phyloP scores from a whole-genome alignment of 129 eudicot species.

The Flaveria linearis region DNA sequence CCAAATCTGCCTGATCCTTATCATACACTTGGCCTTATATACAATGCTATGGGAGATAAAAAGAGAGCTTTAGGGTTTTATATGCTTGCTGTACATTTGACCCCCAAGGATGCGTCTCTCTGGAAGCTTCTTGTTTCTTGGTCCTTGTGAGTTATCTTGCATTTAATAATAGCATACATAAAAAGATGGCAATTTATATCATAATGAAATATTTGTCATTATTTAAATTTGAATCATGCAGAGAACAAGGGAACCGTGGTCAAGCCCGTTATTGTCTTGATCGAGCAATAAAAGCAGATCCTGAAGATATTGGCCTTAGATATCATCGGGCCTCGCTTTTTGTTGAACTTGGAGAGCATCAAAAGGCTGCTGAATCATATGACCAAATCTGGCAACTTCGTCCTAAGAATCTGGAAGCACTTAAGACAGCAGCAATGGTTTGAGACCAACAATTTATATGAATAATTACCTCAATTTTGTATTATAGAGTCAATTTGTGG shows the following conservation, averaged over 20 bases:
- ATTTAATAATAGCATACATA: constrained; percentile 6
- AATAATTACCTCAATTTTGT: background rate
- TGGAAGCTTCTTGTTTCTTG: constrained; percentile 72
- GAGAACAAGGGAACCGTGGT: constrained; percentile 70
- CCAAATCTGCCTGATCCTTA: constrained; percentile 87
- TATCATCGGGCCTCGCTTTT: constrained; percentile 67
- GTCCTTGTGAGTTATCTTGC: constrained; percentile 67
- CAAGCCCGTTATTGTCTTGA: constrained; percentile 75
- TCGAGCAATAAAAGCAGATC: constrained; percentile 84
- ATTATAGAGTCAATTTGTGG: constrained; percentile 6
- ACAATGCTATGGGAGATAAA: constrained; percentile 58
- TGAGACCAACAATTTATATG: background rate
- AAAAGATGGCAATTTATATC: background rate
- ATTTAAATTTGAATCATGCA: constrained; percentile 37
- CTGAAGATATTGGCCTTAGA: constrained; percentile 65
- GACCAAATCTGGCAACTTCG: constrained; percentile 61
- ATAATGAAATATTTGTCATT: background rate
- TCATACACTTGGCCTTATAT: constrained; percentile 78
- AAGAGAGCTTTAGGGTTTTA: constrained; percentile 65
- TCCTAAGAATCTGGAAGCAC: constrained; percentile 72
- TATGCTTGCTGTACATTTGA: constrained; percentile 78
- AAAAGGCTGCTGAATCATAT: constrained; percentile 82
- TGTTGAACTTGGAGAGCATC: constrained; percentile 59
- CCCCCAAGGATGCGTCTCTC: constrained; percentile 80
- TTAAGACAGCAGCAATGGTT: constrained; percentile 68